Evolutionary conservation across 768 basidiomycete genomes (phyloP).

Genomic region (Tulasnella sp.): DNA sequence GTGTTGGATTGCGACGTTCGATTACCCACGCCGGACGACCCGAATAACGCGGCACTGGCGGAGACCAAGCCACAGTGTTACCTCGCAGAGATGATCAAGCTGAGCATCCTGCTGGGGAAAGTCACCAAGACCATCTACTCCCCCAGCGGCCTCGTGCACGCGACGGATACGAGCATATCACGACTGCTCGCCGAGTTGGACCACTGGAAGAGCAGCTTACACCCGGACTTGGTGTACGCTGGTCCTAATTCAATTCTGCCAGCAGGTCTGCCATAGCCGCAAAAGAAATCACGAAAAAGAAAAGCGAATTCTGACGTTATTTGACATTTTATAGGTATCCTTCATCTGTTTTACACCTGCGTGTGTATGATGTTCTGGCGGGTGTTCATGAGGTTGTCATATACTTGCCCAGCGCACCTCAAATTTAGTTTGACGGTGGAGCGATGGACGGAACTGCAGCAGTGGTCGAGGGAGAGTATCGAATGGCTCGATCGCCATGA

Average conservation of each 20-base stretch:
- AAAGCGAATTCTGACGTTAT: slow-evolving; percentile 47
- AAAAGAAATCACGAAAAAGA: neutral
- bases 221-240: neutral
- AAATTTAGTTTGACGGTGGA: slow-evolving; percentile 75
- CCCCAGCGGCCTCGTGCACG: slow-evolving; percentile 76
- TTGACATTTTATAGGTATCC: slow-evolving; percentile 56
- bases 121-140: slow-evolving; percentile 92
- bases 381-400: slow-evolving; percentile 96
- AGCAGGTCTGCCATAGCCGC: neutral
- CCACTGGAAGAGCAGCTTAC: slow-evolving; percentile 1
- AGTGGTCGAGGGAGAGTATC: slow-evolving; percentile 66
- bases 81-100: slow-evolving; percentile 81
- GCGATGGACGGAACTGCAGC: slow-evolving; percentile 64
- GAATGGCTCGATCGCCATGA: slow-evolving; percentile 85
- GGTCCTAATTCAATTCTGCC: neutral
- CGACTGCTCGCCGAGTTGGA: slow-evolving; percentile 29
- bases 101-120: slow-evolving; percentile 83
- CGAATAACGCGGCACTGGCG: slow-evolving; percentile 39
- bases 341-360: slow-evolving; percentile 80
- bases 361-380: slow-evolving; percentile 97
- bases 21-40: slow-evolving; percentile 78
- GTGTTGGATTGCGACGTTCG: slow-evolving; percentile 93
- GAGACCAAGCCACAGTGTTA: slow-evolving; percentile 33
- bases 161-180: slow-evolving; percentile 70
- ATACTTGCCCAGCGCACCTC: slow-evolving; percentile 79